These are phyloP conservation scores for Austroboletus olivaceoglutinosus DNA, from an alignment of 1,284 basidiomycete species.

Conservation along the genomic window DNA sequence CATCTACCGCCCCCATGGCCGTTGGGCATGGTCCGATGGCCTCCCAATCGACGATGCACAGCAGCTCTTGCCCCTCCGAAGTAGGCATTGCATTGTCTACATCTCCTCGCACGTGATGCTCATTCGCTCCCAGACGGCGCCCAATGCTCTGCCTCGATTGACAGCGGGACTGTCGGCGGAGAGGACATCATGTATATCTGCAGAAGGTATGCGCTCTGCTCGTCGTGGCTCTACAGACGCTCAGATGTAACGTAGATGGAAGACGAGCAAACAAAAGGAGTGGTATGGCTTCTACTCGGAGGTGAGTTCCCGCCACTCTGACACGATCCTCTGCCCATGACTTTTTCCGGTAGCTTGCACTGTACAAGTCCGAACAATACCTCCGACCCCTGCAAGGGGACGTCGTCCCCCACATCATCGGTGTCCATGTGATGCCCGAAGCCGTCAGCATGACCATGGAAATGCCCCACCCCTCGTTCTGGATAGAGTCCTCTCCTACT, in stretches of 20 bases:
- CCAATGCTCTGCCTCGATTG: constrained; percentile 42
- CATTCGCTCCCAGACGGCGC: constrained; percentile 35
- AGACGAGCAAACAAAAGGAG: constrained; percentile 28
- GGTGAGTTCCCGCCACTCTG: constrained; percentile 19
- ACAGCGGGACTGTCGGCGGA: constrained; percentile 35
- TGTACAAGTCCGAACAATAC: constrained; percentile 45
- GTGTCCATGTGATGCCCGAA: constrained; percentile 42
- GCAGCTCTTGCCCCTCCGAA: constrained; percentile 27
- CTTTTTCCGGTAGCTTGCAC: constrained; percentile 29
- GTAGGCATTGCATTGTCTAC: constrained; percentile 15
- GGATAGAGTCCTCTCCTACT: constrained; percentile 52
- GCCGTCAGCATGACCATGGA: constrained; percentile 50
- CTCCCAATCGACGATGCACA: constrained; percentile 31
- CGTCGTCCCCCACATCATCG: constrained; percentile 53
- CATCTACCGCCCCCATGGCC: constrained; percentile 37
- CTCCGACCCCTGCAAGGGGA: constrained; percentile 52
- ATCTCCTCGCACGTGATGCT: neutral
- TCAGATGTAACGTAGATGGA: constrained; percentile 38
- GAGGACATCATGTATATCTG: constrained; percentile 45
- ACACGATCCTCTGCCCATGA: neutral
- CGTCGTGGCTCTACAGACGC: neutral
- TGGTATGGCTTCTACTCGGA: constrained; percentile 48
- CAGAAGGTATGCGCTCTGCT: constrained; percentile 40
- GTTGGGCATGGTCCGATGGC: constrained; percentile 41
- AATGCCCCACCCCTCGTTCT: constrained; percentile 51